Conservation (phyloP, 306 rosid species). For the Fagus crenata region DNA sequence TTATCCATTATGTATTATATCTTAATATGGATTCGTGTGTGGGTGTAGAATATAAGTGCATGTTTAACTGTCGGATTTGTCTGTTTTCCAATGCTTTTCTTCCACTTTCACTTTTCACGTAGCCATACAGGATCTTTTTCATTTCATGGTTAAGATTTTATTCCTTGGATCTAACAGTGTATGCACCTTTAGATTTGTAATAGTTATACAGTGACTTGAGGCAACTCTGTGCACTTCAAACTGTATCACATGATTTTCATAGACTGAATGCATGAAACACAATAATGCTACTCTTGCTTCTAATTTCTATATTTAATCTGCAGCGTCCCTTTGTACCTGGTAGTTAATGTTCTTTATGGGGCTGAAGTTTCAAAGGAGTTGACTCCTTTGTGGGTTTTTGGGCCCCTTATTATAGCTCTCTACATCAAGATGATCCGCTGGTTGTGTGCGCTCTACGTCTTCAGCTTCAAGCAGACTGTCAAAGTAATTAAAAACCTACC, state of each 20-base stretch:
- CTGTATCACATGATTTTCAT: not conserved
- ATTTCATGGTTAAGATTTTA: too few relatives aligned
- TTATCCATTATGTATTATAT: not conserved
- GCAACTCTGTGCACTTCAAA: not conserved
- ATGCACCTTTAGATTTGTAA: too few relatives aligned
- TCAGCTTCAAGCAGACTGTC: conserved; percentile 73
- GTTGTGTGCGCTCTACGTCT: conserved; percentile 60
- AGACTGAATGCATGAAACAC: not conserved
- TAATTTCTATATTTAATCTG: conserved; percentile 40
- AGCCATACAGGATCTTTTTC: not conserved
- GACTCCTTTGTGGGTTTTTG: conserved; percentile 80
- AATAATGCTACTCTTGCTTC: conserved; percentile 7
- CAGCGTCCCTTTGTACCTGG: conserved; percentile 78
- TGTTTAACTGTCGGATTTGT: conserved; percentile 9
- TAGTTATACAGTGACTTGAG: not conserved
- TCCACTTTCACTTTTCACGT: not conserved
- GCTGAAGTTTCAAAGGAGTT: conserved; percentile 78
- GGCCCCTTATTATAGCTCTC: conserved; percentile 64
- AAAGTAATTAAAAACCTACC: conserved; percentile 55
- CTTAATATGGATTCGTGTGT: not conserved
- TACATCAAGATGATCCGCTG: conserved; percentile 58
- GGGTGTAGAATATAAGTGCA: not conserved
- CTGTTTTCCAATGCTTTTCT: not conserved
- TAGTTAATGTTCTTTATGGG: conserved; percentile 58
- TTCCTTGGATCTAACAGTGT: too few relatives aligned